phyloP scores from a whole-genome alignment of 176 grass and related monocot genomes.

The Lolium perenne region DNA sequence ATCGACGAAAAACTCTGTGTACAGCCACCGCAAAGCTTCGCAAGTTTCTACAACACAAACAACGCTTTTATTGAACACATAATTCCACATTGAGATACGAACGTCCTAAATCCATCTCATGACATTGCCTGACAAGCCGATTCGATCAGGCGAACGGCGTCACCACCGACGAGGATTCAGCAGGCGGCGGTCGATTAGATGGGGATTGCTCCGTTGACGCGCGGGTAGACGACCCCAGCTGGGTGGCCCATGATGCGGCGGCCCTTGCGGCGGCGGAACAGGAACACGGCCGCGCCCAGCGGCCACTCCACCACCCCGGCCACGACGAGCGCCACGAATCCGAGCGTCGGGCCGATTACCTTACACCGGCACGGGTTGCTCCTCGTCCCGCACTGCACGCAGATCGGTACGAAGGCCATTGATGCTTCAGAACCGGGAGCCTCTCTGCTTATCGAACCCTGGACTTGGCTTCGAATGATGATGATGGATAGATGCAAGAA shows the following conservation, averaged over 20 bases:
- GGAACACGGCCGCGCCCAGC: constrained; percentile 73
- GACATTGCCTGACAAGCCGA: not conserved
- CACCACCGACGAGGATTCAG: not conserved
- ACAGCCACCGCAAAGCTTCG: not conserved
- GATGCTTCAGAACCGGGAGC: not conserved
- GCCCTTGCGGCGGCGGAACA: constrained; percentile 84
- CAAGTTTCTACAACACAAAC: not conserved
- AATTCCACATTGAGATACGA: not conserved
- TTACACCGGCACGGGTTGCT: constrained; percentile 96
- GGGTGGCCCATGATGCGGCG: constrained; percentile 96
- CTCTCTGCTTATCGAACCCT: not conserved
- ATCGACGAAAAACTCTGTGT: not conserved
- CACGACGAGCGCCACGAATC: constrained; percentile 78
- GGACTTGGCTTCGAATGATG: not conserved
- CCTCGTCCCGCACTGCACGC: constrained; percentile 84
- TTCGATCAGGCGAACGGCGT: not conserved
- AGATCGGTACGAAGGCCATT: constrained; percentile 52
- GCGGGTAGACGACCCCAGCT: constrained; percentile 73
- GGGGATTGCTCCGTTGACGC: constrained; percentile 59
- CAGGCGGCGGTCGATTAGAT: constrained; percentile 45
- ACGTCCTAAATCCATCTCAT: not conserved
- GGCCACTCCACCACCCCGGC: constrained; percentile 86
- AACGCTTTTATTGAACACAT: constrained; percentile 15
- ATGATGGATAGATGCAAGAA: not conserved
- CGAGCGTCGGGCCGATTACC: constrained; percentile 83